Conservation (phyloP, 2,329 filamentous ascomycete genomes). For the Neoarthrinium moseri region DNA sequence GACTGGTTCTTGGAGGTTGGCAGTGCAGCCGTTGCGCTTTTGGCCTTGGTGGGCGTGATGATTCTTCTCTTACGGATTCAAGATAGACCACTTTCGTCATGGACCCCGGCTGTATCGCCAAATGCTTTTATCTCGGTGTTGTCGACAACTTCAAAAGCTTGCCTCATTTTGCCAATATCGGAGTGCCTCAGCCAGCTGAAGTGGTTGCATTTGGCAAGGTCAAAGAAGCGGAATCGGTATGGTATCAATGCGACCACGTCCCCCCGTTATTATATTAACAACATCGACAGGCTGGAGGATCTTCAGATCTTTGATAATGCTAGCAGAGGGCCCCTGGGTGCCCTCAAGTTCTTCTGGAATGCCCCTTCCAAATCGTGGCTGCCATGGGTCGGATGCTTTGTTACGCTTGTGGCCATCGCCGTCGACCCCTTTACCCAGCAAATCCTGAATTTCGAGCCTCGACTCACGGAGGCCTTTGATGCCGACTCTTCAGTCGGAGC, state of each 20-base stretch:
- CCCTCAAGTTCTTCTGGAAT: neutral
- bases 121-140: conserved; percentile 3
- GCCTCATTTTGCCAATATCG: neutral
- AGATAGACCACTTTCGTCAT: neutral
- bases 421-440: neutral
- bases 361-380: neutral
- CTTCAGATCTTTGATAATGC: neutral
- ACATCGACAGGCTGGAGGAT: neutral
- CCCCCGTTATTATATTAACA: neutral
- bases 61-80: neutral
- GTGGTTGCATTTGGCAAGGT: conserved; percentile 1
- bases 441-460: neutral
- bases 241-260: neutral
- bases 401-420: neutral
- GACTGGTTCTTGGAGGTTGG: conserved; percentile 3
- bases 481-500: neutral
- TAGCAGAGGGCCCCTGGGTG: neutral
- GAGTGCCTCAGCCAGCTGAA: conserved; percentile 7
- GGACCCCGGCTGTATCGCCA: conserved; percentile 1
- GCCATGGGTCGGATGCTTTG: neutral
- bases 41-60: neutral
- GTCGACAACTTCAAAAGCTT: conserved; percentile 1
- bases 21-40: neutral
- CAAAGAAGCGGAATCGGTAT: neutral
- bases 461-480: neutral